phyloP scores from a whole-genome alignment of 2,329 filamentous ascomycete genomes.

The Diaporthe citrichinensis region DNA sequence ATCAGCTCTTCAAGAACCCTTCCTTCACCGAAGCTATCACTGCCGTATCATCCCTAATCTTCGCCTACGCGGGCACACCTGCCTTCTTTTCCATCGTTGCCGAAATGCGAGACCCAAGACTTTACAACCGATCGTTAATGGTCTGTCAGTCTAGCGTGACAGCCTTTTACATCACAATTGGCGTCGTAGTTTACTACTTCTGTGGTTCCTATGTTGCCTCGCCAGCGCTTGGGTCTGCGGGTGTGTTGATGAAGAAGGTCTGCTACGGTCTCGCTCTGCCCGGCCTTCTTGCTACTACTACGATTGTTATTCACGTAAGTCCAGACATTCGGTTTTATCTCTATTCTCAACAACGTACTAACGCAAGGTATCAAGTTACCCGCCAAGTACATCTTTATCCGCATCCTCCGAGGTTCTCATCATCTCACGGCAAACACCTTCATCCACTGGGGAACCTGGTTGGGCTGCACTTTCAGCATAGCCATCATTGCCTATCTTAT shows the following conservation, averaged over 20 bases:
- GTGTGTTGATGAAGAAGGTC: slow-evolving; percentile 51
- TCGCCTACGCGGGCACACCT: slow-evolving; percentile 65
- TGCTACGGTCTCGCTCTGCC: slow-evolving; percentile 51
- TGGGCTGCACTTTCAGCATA: slow-evolving; percentile 45
- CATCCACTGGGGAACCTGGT: slow-evolving; percentile 55
- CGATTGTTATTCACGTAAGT: slow-evolving; percentile 49
- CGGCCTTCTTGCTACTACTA: slow-evolving; percentile 42
- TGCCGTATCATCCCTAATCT: slow-evolving; percentile 67
- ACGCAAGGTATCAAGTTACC: slow-evolving; percentile 31
- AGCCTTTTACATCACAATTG: slow-evolving; percentile 48
- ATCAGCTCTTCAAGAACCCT: slow-evolving; percentile 49
- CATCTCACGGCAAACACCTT: slow-evolving; percentile 54
- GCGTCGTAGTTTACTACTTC: slow-evolving; percentile 51
- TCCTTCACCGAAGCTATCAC: slow-evolving; percentile 69
- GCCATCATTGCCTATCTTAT: slow-evolving; percentile 50
- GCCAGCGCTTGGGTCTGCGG: slow-evolving; percentile 48
- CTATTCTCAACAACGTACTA: too few species aligned
- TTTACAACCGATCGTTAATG: slow-evolving; percentile 55
- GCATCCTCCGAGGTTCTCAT: slow-evolving; percentile 53
- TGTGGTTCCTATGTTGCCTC: slow-evolving; percentile 50
- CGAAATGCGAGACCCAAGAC: slow-evolving; percentile 68
- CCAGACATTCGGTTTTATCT: too few species aligned
- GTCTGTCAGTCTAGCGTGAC: slow-evolving; percentile 45
- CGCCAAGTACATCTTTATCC: slow-evolving; percentile 58
- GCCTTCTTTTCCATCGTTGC: slow-evolving; percentile 70